Conservation (phyloP, 163 green algal species). For the Chlorella variabilis region DNA sequence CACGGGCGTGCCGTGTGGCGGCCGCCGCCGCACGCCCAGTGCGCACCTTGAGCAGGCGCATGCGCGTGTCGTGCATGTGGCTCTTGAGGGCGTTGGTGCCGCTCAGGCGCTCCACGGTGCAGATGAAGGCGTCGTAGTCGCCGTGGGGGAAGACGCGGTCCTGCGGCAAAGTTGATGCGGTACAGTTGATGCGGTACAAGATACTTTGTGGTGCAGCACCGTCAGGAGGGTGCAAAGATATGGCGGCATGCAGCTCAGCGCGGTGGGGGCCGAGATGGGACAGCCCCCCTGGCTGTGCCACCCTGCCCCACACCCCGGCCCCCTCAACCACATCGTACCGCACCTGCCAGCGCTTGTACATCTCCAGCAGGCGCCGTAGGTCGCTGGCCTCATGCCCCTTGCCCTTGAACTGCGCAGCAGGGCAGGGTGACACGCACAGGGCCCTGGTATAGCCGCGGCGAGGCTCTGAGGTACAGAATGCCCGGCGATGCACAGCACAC, state of each 20-base stretch:
- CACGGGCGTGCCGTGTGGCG: too few relatives aligned
- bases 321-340: too few relatives aligned
- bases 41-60: slow-evolving; percentile 31
- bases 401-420: slow-evolving; percentile 37
- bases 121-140: slow-evolving; percentile 50
- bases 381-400: slow-evolving; percentile 60
- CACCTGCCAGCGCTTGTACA: slow-evolving; percentile 65
- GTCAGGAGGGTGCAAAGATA: not conserved
- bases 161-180: slow-evolving; percentile 21
- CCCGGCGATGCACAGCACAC: too few relatives aligned
- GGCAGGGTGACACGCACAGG: too few relatives aligned
- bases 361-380: slow-evolving; percentile 58
- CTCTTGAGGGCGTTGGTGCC: slow-evolving; percentile 22
- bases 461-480: slow-evolving; percentile 1
- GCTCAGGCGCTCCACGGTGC: slow-evolving; percentile 37
- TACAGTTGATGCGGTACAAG: not conserved
- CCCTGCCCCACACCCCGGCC: too few relatives aligned
- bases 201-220: too few relatives aligned
- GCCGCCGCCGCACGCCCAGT: not conserved
- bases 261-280: too few relatives aligned
- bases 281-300: too few relatives aligned
- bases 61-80: slow-evolving; percentile 41
- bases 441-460: not conserved
- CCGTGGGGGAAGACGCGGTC: slow-evolving; percentile 44
- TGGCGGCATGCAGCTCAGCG: too few relatives aligned